Base-by-base conservation (phyloP, 371 early-diverging fungal genomes). In the Blastocladiella emersonii region DNA sequence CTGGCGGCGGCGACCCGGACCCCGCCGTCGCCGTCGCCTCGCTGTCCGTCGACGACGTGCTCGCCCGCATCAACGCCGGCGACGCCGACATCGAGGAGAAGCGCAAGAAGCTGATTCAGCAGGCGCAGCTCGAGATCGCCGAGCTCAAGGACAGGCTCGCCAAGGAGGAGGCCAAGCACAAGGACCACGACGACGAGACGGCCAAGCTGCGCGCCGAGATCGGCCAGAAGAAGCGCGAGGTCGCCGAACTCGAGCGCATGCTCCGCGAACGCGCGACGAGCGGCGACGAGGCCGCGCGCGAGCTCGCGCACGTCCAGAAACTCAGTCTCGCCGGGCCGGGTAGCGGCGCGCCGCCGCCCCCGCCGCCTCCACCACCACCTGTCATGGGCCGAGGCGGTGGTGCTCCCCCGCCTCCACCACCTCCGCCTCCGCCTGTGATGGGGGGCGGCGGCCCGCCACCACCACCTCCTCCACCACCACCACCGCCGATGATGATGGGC, bases 1-100 rank as follows among this genome's bases (percentile, higher is more conserved):
- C 27, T 3, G 61, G 66, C 43, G 65, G 66, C n/a, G 72, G 71
- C 37, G 70, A 78, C 49, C 70, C 71, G 27, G 78, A 78, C 57
- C 78, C 78, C 15, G 67, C 64, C 21, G 73, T 71, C 5, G 68
- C 70, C 13, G 36, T 77, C 5, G 56, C 69, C 13, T 67, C 67
- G 19, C 35, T 77, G 17, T 74, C 74, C 55, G 59, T 75, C 23
- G 34, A 13, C 27, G 23, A 56, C 35, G 17, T 34, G 8, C 6
- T 56, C 8, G 56, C 48, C 1, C 13, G 15, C 10, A 12, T 51
- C 21, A 10, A 25, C 10, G 53, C 53, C 13, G 13, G 12, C 15
- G 30, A 51, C 12, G 15, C 15, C 32, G 53, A 51, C 32, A 15
- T 30, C 10, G 53, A 51, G 15, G 30, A 30, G 13, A 30, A 8